Conservation (phyloP, 805 yeast species). For the Blastobotrys parvus region DNA sequence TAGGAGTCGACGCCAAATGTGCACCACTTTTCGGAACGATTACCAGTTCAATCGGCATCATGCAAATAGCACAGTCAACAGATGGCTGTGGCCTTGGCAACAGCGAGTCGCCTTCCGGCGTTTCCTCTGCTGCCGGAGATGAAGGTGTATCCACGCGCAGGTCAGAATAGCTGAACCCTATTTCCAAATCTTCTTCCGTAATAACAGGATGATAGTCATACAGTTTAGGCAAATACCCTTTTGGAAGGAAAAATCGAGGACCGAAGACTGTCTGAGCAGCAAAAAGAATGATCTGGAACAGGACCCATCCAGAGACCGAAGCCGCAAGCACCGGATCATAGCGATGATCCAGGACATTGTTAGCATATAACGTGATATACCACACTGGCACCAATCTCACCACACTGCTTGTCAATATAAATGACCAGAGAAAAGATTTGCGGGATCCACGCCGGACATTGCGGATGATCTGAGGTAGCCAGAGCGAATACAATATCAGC, state of each 20-base stretch:
- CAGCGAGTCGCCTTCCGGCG: constrained; percentile 11
- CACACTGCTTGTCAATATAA: constrained; percentile 58
- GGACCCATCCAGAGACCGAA: constrained; percentile 46
- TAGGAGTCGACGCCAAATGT: constrained; percentile 19
- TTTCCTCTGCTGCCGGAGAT: neutral
- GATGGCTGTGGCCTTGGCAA: constrained; percentile 25
- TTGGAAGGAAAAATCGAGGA: constrained; percentile 77
- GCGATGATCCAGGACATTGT: constrained; percentile 67
- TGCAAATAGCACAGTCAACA: constrained; percentile 84
- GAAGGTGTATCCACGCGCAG: neutral
- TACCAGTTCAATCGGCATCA: constrained; percentile 59
- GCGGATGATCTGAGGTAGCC: constrained; percentile 85
- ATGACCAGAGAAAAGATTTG: constrained; percentile 63
- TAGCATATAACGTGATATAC: constrained; percentile 45
- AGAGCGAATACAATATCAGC: constrained; percentile 54
- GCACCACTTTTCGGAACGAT: constrained; percentile 19
- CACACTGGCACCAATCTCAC: constrained; percentile 56
- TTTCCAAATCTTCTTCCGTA: constrained; percentile 50
- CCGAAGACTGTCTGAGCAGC: constrained; percentile 62
- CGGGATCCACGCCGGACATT: constrained; percentile 64
- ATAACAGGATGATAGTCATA: constrained; percentile 75
- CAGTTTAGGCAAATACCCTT: constrained; percentile 64
- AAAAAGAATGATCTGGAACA: constrained; percentile 49
- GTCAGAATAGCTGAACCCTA: constrained; percentile 28
- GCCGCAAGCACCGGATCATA: constrained; percentile 44